Evolutionary conservation across 768 basidiomycete species (phyloP).

Genomic region (Neoboletus subvelutipes): DNA sequence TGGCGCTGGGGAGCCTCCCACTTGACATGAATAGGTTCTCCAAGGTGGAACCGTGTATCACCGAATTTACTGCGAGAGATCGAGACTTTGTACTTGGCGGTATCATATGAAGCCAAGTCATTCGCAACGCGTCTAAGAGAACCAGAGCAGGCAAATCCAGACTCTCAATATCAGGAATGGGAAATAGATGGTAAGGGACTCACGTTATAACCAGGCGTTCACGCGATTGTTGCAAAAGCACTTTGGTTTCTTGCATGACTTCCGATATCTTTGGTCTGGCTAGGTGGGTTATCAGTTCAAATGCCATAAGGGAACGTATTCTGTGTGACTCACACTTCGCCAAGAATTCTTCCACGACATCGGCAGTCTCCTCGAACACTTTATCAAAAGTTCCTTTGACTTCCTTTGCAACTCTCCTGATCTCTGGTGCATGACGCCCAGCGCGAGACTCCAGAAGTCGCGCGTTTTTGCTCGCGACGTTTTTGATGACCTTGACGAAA

Average conservation of each 20-base stretch:
- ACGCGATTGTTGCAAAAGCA: conserved; percentile 85
- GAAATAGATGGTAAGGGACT: conserved; percentile 28
- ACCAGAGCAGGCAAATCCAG: neutral
- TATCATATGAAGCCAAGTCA: conserved; percentile 79
- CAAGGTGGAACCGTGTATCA: conserved; percentile 73
- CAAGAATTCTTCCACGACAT: conserved; percentile 91
- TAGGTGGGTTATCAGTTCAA: conserved; percentile 32
- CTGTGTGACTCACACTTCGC: conserved; percentile 66
- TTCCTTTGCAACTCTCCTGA: conserved; percentile 82
- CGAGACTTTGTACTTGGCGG: conserved; percentile 72
- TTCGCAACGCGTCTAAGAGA: conserved; percentile 68
- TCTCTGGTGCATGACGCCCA: conserved; percentile 78
- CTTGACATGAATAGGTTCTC: conserved; percentile 81
- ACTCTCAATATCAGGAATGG: neutral
- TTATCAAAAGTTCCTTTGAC: conserved; percentile 95
- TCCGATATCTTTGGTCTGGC: conserved; percentile 87
- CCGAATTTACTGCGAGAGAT: conserved; percentile 54
- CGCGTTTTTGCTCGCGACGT: conserved; percentile 82
- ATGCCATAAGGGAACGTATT: neutral
- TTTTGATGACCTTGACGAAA: conserved; percentile 97
- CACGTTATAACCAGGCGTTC: conserved; percentile 92
- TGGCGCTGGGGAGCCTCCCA: conserved; percentile 89
- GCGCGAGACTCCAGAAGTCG: conserved; percentile 72
- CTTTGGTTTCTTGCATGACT: conserved; percentile 91
- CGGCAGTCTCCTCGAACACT: conserved; percentile 91